Evolutionary conservation across 768 basidiomycete species (phyloP), one percentile per base, ranked within the genome.

Genomic region (Pleurotus tuoliensis): DNA sequence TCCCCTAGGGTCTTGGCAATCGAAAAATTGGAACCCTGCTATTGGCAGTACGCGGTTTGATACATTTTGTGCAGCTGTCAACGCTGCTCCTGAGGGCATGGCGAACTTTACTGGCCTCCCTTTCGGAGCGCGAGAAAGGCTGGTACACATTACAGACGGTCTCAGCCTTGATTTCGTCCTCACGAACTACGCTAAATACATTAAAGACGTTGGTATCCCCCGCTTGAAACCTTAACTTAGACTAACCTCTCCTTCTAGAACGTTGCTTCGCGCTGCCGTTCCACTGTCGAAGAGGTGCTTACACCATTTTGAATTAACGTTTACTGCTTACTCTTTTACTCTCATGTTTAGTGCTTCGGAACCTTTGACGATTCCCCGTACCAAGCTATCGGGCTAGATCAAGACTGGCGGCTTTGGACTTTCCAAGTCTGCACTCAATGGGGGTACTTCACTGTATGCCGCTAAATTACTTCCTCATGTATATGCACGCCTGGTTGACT

Each of bases 381-480:
- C 70, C 77, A 78, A 60, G 74, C 78, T 11, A 83, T 79, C 1
- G 80, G 79, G 9, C 68, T 93, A 6, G 77, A 83, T 56, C 82
- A 92, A 63, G 80, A 78, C 4, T 98, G 95, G 95, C 80, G 92
- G 41, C 72, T 87, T 11, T 98, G 95, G 95, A 62, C 76, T 4
- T 96, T 93, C 79, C 94, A 92, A 72, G 90, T 93, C 52, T 94
- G 93, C 75, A 94, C 92, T 0, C 83, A 96, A 64, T 98, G 96
- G 96, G 96, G 94, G 2, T 99, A 92, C 70, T 94, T 96, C 68
- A 85, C 79, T 27, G 92, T 90, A 62, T 34, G 82, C 66, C 44
- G 25, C n/a, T 55, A 16, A 25, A 25, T 25, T 5, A 25, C 24
- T 25, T 25, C 24, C 24, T 25, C 8, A 3, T n/a, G 44, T 55